phyloP scores from a whole-genome alignment of 2,329 filamentous ascomycete genomes.

The Verticillium longisporum region DNA sequence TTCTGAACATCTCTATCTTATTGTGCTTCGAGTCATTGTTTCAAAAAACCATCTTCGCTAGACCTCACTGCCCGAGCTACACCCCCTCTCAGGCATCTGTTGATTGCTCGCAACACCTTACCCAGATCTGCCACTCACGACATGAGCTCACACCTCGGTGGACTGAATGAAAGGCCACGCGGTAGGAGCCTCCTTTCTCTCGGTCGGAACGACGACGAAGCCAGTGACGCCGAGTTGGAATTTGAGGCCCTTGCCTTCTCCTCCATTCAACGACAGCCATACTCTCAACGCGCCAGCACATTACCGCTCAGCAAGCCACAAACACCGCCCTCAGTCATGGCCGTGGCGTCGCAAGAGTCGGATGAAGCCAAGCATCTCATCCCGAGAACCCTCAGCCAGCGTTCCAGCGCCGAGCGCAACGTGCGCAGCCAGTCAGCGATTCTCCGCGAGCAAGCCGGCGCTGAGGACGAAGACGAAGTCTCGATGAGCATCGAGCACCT shows the following conservation, averaged over 20 bases:
- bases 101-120: background rate
- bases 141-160: background rate
- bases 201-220: background rate
- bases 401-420: conserved; percentile 69
- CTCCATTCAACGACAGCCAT: background rate
- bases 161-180: background rate
- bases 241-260: background rate
- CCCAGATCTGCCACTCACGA: background rate
- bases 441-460: conserved; percentile 78
- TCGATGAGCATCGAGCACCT: background rate
- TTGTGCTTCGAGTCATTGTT: background rate
- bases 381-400: background rate
- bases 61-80: background rate
- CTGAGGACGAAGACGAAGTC: conserved; percentile 28
- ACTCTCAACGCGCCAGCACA: background rate
- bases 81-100: background rate
- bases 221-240: background rate
- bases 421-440: conserved; percentile 92
- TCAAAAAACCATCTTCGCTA: background rate
- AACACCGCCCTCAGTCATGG: background rate
- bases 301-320: background rate
- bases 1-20: no score
- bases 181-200: background rate
- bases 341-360: background rate
- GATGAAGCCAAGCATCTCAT: conserved; percentile 68